phyloP scores from a whole-genome alignment of 2,329 filamentous ascomycete genomes.

The Nannizzia gypsea region DNA sequence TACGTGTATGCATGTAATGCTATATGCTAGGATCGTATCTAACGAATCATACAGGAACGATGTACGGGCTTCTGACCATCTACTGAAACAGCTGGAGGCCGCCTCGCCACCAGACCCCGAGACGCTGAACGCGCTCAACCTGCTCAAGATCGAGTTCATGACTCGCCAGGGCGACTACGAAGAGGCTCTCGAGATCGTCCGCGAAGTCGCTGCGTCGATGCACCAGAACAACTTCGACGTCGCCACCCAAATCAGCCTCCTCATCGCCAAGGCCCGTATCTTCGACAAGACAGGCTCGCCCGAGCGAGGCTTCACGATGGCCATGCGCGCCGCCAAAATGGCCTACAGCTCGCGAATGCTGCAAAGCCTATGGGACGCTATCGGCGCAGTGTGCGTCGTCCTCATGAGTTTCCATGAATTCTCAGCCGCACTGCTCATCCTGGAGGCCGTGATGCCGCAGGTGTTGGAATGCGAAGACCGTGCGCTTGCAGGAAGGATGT shows the following conservation, averaged over 20 bases:
- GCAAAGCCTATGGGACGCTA: conserved; percentile 59
- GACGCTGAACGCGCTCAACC: conserved; percentile 46
- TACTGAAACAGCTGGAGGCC: conserved; percentile 47
- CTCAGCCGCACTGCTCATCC: conserved; percentile 49
- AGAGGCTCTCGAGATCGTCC: conserved; percentile 44
- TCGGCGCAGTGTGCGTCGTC: conserved; percentile 55
- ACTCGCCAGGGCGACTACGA: conserved; percentile 43
- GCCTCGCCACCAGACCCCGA: conserved; percentile 46
- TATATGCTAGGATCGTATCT: not conserved
- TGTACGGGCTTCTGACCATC: conserved; percentile 43
- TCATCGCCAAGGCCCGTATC: conserved; percentile 61
- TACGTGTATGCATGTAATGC: not conserved
- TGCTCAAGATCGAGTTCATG: conserved; percentile 49
- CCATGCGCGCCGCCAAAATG: conserved; percentile 61
- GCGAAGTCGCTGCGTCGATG: conserved; percentile 41
- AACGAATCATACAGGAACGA: conserved; percentile 37
- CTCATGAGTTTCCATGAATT: conserved; percentile 62
- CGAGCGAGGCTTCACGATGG: conserved; percentile 64
- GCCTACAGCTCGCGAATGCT: conserved; percentile 59
- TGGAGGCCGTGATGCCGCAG: conserved; percentile 61
- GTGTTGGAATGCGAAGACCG: conserved; percentile 59
- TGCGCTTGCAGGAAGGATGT: conserved; percentile 52
- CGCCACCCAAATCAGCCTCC: conserved; percentile 55
- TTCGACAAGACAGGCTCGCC: conserved; percentile 57
- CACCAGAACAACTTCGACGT: conserved; percentile 49